These are phyloP conservation scores for Mortierella sp. DNA, from an alignment of 371 early-diverging fungal species.

Conservation along the genomic window DNA sequence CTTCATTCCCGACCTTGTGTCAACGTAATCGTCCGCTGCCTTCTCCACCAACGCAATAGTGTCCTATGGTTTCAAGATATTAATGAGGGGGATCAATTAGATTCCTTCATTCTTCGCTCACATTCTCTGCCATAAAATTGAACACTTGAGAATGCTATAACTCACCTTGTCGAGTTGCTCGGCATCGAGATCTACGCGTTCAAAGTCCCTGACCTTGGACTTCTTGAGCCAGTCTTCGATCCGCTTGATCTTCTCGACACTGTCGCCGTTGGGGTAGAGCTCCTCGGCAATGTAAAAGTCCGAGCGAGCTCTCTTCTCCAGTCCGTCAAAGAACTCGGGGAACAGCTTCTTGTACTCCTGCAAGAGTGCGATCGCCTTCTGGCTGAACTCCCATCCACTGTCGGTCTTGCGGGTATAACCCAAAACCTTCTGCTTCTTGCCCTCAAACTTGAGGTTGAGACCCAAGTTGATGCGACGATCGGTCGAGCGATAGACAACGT, in stretches of 20 bases:
- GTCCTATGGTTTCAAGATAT: conserved; percentile 47
- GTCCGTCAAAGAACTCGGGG: conserved; percentile 78
- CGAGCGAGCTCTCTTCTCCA: conserved; percentile 61
- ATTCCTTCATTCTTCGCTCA: background rate
- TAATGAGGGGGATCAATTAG: background rate
- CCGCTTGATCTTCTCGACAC: conserved; percentile 60
- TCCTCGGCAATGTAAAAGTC: conserved; percentile 71
- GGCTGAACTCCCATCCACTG: conserved; percentile 89
- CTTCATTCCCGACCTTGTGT: conserved; percentile 60
- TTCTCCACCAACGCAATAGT: conserved; percentile 71
- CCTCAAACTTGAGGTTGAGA: conserved; percentile 92
- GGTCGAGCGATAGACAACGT: conserved; percentile 68
- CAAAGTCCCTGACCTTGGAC: conserved; percentile 73
- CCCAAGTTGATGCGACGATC: conserved; percentile 83
- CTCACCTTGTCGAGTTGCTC: conserved; percentile 75
- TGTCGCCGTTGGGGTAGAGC: conserved; percentile 64
- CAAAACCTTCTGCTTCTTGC: conserved; percentile 84
- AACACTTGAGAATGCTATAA: background rate
- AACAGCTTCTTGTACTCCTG: conserved; percentile 76
- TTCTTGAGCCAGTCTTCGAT: conserved; percentile 81
- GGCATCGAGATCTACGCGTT: conserved; percentile 76
- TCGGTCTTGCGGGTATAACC: conserved; percentile 87
- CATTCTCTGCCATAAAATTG: background rate
- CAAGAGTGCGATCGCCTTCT: conserved; percentile 82
- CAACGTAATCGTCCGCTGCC: conserved; percentile 60